phyloP scores from a whole-genome alignment of 2,329 filamentous ascomycete genomes.

The Thelonectria rubi region DNA sequence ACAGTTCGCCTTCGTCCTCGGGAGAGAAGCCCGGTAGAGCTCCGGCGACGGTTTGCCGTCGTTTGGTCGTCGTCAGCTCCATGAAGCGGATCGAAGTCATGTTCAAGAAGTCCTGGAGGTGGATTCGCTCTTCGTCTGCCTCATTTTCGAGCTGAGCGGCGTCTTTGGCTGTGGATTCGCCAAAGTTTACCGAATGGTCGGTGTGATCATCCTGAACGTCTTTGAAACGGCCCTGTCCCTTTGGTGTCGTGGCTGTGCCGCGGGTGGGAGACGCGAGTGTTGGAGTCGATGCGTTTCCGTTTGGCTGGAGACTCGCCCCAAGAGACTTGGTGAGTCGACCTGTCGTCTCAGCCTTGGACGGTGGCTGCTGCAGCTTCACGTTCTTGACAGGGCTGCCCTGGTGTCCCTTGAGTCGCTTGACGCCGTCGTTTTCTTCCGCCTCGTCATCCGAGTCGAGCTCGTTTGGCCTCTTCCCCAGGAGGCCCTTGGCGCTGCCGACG shows the following conservation, averaged over 20 bases:
- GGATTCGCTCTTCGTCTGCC: constrained; percentile 70
- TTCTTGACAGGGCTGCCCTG: constrained; percentile 82
- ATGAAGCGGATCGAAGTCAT: constrained; percentile 98
- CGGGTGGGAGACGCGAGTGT: constrained; percentile 60
- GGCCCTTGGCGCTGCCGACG: constrained; percentile 75
- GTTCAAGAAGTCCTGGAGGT: constrained; percentile 91
- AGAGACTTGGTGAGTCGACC: constrained; percentile 64
- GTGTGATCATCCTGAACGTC: constrained; percentile 60
- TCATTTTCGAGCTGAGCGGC: constrained; percentile 57
- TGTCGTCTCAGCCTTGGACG: constrained; percentile 72
- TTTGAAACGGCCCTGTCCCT: constrained; percentile 63
- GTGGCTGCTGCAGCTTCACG: constrained; percentile 73
- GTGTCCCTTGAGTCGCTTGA: constrained; percentile 76
- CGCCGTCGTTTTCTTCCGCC: constrained; percentile 64
- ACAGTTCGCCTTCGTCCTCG: constrained; percentile 60
- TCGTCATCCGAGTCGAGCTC: constrained; percentile 76
- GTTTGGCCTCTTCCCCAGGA: constrained; percentile 77
- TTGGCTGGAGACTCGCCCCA: constrained; percentile 57
- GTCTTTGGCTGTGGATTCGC: constrained; percentile 53
- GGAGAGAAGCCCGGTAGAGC: constrained; percentile 52
- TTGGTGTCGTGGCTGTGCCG: constrained; percentile 63
- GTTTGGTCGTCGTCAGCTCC: constrained; percentile 96
- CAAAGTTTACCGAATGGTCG: constrained; percentile 54
- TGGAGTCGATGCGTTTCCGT: constrained; percentile 53
- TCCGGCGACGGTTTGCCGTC: constrained; percentile 76